These are phyloP conservation scores for Sporothrix mexicana DNA, from an alignment of 2,329 filamentous ascomycete genomes.

Conservation along the genomic window DNA sequence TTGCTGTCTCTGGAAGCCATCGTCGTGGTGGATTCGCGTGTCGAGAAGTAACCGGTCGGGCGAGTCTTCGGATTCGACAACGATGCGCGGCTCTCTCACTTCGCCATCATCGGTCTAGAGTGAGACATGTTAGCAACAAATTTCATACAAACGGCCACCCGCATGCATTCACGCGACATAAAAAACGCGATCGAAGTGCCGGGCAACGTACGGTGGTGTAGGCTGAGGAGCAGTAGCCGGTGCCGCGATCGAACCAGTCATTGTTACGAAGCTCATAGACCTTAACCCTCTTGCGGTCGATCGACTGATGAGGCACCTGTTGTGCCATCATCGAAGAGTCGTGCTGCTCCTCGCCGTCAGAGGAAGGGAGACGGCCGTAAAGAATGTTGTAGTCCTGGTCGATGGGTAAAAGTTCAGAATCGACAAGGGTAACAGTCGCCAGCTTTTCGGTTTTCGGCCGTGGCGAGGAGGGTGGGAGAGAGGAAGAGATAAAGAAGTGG, in stretches of 20 bases:
- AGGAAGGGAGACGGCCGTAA: constrained; percentile 53
- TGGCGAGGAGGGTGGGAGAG: constrained; percentile 33
- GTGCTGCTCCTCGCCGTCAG: constrained; percentile 57
- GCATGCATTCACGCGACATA: constrained; percentile 20
- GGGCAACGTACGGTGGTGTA: constrained; percentile 69
- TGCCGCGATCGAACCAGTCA: constrained; percentile 98
- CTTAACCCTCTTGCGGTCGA: constrained; percentile 83
- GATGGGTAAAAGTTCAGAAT: constrained; percentile 63
- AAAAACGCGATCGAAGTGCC: background rate
- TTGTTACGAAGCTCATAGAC: constrained; percentile 98
- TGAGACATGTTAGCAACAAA: constrained; percentile 41
- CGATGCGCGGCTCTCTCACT: constrained; percentile 82
- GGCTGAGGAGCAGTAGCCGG: constrained; percentile 88
- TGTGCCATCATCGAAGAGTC: constrained; percentile 74
- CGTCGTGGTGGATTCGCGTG: constrained; percentile 88
- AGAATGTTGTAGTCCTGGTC: constrained; percentile 65
- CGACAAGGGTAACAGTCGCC: constrained; percentile 61
- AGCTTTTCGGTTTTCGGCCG: constrained; percentile 49
- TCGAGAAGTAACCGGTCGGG: constrained; percentile 83
- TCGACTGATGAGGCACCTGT: constrained; percentile 70
- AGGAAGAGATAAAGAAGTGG: background rate
- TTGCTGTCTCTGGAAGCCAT: constrained; percentile 98
- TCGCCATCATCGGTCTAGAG: constrained; percentile 48
- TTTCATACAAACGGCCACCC: background rate
- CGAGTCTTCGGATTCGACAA: constrained; percentile 92